Evolutionary conservation across 1,284 basidiomycete genomes (phyloP).

Genomic region (Xerocomus amazonicus): DNA sequence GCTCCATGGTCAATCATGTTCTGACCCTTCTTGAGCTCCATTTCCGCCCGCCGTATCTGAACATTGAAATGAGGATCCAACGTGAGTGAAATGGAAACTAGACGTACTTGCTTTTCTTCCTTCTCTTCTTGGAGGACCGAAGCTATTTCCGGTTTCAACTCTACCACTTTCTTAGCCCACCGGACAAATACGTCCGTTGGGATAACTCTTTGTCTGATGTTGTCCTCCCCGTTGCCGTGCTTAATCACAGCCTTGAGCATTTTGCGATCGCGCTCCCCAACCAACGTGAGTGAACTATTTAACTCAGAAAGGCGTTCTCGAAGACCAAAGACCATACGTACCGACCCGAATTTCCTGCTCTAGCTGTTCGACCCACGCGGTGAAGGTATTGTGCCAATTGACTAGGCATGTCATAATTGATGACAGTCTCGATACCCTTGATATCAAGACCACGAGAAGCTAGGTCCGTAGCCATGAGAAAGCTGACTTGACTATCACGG

Average conservation of each 20-base stretch:
- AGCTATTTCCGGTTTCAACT: constrained; percentile 76
- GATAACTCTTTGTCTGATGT: constrained; percentile 87
- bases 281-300: constrained; percentile 84
- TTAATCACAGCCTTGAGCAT: constrained; percentile 97
- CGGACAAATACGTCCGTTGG: constrained; percentile 75
- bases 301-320: constrained; percentile 9
- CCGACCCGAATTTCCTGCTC: constrained; percentile 91
- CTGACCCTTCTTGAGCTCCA: constrained; percentile 93
- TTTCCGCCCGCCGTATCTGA: constrained; percentile 86
- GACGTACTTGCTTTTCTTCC: constrained; percentile 84
- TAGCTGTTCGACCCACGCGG: constrained; percentile 93
- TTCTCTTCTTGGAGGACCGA: constrained; percentile 89
- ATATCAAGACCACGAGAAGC: constrained; percentile 96
- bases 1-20: constrained; percentile 93
- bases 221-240: constrained; percentile 73
- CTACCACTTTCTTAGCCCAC: constrained; percentile 71
- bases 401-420: constrained; percentile 97
- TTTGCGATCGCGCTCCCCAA: constrained; percentile 94
- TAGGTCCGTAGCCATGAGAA: constrained; percentile 92
- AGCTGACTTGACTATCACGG: constrained; percentile 83
- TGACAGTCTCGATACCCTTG: constrained; percentile 95
- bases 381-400: constrained; percentile 94
- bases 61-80: constrained; percentile 12
- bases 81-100: constrained; percentile 5
- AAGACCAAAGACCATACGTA: constrained; percentile 36